Evolutionary conservation across 2,329 filamentous ascomycete genomes (phyloP), one percentile per base, ranked within the genome.

Genomic region (Cucurbitaria berberidis): DNA sequence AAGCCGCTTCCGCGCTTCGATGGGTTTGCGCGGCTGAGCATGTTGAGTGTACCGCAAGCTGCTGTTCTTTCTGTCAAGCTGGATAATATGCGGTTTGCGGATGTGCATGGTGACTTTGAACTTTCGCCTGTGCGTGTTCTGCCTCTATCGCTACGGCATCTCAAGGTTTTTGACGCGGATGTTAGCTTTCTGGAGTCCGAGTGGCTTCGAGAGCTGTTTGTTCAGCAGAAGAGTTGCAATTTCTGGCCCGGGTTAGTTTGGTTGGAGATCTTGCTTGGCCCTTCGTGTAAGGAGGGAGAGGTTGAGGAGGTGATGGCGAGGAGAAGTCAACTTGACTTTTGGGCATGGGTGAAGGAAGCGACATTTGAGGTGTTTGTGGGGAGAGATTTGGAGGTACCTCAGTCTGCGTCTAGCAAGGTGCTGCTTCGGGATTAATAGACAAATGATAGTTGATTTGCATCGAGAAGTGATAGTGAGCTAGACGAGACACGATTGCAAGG

Each of bases 51-150:
- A 3, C 57, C 60, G 0, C 57, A 63, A 38, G 55, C 55, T 30
- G 60, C 55, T 5, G 30, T 63, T 1, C 9, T 63, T 4, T 60
- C 57, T 5, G 57, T 61, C n/a, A 51, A 55, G 22, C 35, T 63
- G 3, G 48, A 56, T 26, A 59, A 59, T 41, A 63, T 62, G 60
- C 52, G 48, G 2, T 42, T 46, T n/a, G 51, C 51, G 5, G 42
- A 44, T 3, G 45, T 44, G 3, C 16, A 41, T 7, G 57, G 50
- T 19, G 55, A 60, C 22, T 63, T 59, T 19, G 51, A 57, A 3
- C 51, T 63, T 1, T 47, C 55, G 9, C 50, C 60, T 5, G 26
- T 18, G 3, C 5, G 21, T 1, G 53, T 45, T 9, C 29, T 61
- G 2, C 60, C 60, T 0, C 30, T 35, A 0, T 49, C 16, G n/a